Evolutionary conservation across 805 yeast species (phyloP), one percentile per base, ranked within the genome.

Genomic region (Saturnispora halmiae): DNA sequence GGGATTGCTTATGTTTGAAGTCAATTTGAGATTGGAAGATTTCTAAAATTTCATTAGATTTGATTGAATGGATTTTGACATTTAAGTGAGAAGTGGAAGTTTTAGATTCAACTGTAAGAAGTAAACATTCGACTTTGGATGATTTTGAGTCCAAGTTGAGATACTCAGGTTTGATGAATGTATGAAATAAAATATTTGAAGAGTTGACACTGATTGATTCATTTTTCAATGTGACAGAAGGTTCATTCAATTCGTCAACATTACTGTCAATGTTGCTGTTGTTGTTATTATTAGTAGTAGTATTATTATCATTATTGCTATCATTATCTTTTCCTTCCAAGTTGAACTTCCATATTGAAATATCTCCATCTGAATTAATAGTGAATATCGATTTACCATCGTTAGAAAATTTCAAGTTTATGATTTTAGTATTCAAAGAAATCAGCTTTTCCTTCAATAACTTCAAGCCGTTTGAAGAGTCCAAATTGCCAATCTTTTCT

Each of bases 391-490:
- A 47, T 9, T 54, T 46, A 6, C 60, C 61, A 20, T 49, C 46
- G 7, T 40, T 45, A 6, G 61, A 53, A 21, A 63, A 40, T 36
- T 53, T 57, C 25, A 61, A 39, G 6, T 55, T 59, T 6, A 50
- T 36, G 6, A 59, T 43, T 34, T 53, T 47, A 14, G 24, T 33
- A 44, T 43, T 53, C 34, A 46, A 64, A 31, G 42, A 47, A 45
- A 29, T 51, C 58, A 45, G 60, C 34, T 47, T 49, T 48, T 42
- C 56, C 42, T 42, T 53, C 51, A 51, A 67, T 59, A 51, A 55
- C 56, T 49, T 60, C 43, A 53, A 63, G 36, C 50, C 49, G 29
- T 44, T 47, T 5, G 37, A 16, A n/a, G n/a, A n/a, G n/a, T n/a
- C n/a, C n/a, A n/a, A n/a, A 27, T 8, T 14, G 41, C 29, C 33